Evolutionary conservation across 257 asterid species (phyloP).

Genomic region (Nyctanthes arbortristis): DNA sequence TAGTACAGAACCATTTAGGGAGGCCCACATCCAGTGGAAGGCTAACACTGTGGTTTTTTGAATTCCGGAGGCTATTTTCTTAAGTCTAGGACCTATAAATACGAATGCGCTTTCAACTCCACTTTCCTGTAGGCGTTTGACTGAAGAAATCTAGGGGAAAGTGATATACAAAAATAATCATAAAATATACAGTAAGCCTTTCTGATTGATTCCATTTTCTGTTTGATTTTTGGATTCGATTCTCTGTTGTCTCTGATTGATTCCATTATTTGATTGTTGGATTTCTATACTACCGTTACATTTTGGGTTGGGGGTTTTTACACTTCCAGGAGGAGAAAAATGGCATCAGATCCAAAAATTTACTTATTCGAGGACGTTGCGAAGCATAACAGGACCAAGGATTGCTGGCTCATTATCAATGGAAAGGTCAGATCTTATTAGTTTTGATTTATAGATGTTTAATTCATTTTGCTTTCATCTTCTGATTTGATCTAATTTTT

Average conservation of each 20-base stretch:
- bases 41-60: too few relatives aligned
- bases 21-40: too few relatives aligned
- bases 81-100: too few relatives aligned
- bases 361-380: constrained; percentile 66
- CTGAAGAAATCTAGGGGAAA: background rate
- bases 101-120: too few relatives aligned
- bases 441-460: background rate
- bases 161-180: background rate
- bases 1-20: too few relatives aligned
- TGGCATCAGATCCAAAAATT: constrained; percentile 66
- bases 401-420: constrained; percentile 79
- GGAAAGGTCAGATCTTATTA: constrained; percentile 67
- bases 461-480: background rate
- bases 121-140: background rate
- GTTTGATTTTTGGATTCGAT: background rate
- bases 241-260: background rate
- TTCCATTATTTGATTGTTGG: background rate
- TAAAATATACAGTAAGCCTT: background rate
- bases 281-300: background rate
- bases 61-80: too few relatives aligned
- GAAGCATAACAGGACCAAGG: constrained; percentile 74
- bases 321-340: constrained; percentile 29
- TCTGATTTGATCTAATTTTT: background rate
- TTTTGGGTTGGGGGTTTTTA: background rate
- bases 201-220: background rate